These are phyloP conservation scores for Xylariaceae sp. DNA, from an alignment of 2,329 filamentous ascomycete species.

Conservation along the genomic window DNA sequence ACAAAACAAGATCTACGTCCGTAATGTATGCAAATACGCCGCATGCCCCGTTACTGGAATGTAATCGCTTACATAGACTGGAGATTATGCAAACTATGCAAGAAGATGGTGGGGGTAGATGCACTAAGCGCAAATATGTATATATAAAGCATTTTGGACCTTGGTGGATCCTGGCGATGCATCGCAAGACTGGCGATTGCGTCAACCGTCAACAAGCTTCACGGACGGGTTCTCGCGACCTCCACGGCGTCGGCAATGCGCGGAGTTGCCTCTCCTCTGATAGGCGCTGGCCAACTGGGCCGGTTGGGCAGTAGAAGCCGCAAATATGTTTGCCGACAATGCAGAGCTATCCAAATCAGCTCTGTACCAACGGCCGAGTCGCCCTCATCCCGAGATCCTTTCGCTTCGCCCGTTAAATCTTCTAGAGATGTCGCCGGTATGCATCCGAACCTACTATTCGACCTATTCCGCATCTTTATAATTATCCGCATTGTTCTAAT, in stretches of 20 bases:
- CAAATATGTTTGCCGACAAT: conserved; percentile 49
- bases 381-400: conserved; percentile 50
- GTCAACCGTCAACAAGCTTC: conserved; percentile 17
- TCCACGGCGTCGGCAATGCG: conserved; percentile 26
- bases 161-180: no score
- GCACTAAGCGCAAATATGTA: no score
- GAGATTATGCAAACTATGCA: no score
- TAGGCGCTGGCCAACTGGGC: conserved; percentile 24
- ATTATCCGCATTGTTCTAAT: not conserved
- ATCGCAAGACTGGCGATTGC: conserved; percentile 4
- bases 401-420: conserved; percentile 46
- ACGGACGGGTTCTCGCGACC: not conserved
- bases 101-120: no score
- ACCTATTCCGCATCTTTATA: not conserved
- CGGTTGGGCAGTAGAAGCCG: conserved; percentile 24
- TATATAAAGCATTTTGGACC: no score
- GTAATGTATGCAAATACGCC: no score
- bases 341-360: conserved; percentile 60
- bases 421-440: conserved; percentile 50
- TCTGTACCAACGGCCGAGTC: conserved; percentile 55
- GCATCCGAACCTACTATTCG: not conserved
- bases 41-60: no score
- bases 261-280: conserved; percentile 27
- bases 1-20: no score
- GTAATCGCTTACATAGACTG: no score